phyloP scores from a whole-genome alignment of 108 stramenopile genomes.

The Heterococcus sp. region DNA sequence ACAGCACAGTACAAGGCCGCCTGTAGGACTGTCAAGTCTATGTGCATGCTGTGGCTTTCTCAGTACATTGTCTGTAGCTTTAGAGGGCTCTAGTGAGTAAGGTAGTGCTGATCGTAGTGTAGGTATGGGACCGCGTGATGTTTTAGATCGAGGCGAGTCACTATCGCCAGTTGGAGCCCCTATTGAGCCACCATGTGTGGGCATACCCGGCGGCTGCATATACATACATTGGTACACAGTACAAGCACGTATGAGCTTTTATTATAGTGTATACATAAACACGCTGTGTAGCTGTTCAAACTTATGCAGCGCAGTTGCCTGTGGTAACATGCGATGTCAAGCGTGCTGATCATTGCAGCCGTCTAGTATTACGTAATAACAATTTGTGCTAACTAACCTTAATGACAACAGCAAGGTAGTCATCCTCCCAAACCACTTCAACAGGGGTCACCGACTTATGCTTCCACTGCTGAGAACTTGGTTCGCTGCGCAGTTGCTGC shows the following conservation, averaged over 20 bases:
- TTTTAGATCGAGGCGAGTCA: not conserved
- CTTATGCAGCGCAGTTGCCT: not conserved
- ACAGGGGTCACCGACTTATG: too few relatives aligned
- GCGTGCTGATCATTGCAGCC: not conserved
- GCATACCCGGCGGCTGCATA: not conserved
- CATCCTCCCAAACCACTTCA: slow-evolving; percentile 26
- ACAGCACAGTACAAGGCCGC: slow-evolving; percentile 42
- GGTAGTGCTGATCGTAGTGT: not conserved
- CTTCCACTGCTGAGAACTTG: too few relatives aligned
- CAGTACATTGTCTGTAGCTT: not conserved
- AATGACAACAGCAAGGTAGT: slow-evolving; percentile 19
- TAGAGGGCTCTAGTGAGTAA: not conserved
- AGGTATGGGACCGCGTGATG: not conserved
- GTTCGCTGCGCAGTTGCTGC: too few relatives aligned
- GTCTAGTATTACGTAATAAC: not conserved
- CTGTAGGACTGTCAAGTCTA: slow-evolving; percentile 46
- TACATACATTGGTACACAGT: too few relatives aligned
- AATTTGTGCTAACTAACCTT: slow-evolving; percentile 8
- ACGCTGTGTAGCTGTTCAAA: not conserved
- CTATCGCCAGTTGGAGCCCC: too few relatives aligned
- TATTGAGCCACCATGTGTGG: not conserved
- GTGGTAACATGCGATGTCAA: not conserved
- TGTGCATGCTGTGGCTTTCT: not conserved
- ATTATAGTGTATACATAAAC: not conserved
- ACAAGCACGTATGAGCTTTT: not conserved